Evolutionary conservation across 1,139 yeast genomes (phyloP), one percentile per base, ranked within the genome.

Genomic region (Debaryomyces coudertii): DNA sequence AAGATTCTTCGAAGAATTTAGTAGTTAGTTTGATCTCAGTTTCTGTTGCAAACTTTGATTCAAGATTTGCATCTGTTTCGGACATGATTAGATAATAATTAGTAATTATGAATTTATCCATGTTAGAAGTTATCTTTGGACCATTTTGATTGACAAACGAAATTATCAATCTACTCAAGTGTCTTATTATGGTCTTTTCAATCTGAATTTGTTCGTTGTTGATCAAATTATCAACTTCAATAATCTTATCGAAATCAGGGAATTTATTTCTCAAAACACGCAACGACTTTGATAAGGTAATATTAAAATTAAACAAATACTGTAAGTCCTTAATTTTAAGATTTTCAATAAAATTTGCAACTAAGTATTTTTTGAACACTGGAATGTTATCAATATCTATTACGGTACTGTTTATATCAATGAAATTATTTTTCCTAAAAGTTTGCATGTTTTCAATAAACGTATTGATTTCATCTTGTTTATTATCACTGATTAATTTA

Each of bases 41-140:
- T 15, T 53, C 49, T 2, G 46, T 47, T 4, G 65, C 62, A 5
- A 60, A 39, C 3, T 39, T 38, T 5, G 49, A 29, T 18, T 31
- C 36, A 7, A 46, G 22, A 5, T 16, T 30, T 4, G 38, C 27
- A 8, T 45, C 50, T 18, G 38, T 38, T 15, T 47, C 49, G 8
- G 47, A 48, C 16, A 56, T 50, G 15, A 51, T 45, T 24, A 55
- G 53, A 33, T 47, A 55, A 47, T 56, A 63, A 29, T 58, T 60
- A 11, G 66, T 55, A 7, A 67, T 48, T 22, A 65, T 45, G 45
- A 58, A 69, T 52, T 66, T 62, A 46, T 69, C 76, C 29, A 58
- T 49, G 2, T 61, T 64, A 27, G 54, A 51, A 0, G 34, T 31
- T 1, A 40, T 45, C 6, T 36, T n/a, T 12, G 28, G 38, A 29